These are phyloP conservation scores for Leptographium flavum DNA, from an alignment of 2,329 filamentous ascomycete species.

Conservation along the genomic window DNA sequence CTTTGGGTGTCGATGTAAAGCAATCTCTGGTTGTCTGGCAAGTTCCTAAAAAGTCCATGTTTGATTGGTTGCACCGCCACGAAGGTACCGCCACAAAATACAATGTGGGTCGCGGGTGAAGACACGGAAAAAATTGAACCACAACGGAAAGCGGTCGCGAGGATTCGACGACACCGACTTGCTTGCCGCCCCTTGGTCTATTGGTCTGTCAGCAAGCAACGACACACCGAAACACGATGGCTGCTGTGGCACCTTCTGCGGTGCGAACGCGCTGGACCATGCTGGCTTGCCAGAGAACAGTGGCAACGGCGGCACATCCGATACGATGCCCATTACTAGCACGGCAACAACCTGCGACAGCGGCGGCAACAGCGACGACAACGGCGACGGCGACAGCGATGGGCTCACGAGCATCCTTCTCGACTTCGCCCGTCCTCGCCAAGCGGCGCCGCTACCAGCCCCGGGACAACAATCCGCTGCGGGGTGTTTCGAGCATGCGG, in stretches of 20 bases:
- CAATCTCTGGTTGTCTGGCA: background rate
- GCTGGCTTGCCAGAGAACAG: background rate
- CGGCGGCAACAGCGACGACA: background rate
- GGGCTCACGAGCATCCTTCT: constrained; percentile 33
- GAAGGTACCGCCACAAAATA: background rate
- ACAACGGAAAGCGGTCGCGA: background rate
- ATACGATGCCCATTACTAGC: no score
- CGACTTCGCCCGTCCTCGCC: constrained; percentile 37
- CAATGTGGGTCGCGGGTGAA: background rate
- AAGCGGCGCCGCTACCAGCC: constrained; percentile 31
- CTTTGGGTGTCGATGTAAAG: background rate
- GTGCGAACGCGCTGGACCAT: background rate
- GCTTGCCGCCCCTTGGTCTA: no score
- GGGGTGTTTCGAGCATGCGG: constrained; percentile 71
- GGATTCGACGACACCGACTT: no score
- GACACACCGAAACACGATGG: background rate
- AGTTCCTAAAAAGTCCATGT: background rate
- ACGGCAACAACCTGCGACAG: background rate
- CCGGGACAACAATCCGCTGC: constrained; percentile 63
- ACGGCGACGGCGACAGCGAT: constrained; percentile 14
- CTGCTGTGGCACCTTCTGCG: no score
- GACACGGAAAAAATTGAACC: background rate
- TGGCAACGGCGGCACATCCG: no score
- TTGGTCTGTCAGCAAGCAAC: no score
- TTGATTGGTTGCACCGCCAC: background rate